Base-by-base conservation (phyloP, 2,329 filamentous ascomycete species). In the Stylonectria norvegica region DNA sequence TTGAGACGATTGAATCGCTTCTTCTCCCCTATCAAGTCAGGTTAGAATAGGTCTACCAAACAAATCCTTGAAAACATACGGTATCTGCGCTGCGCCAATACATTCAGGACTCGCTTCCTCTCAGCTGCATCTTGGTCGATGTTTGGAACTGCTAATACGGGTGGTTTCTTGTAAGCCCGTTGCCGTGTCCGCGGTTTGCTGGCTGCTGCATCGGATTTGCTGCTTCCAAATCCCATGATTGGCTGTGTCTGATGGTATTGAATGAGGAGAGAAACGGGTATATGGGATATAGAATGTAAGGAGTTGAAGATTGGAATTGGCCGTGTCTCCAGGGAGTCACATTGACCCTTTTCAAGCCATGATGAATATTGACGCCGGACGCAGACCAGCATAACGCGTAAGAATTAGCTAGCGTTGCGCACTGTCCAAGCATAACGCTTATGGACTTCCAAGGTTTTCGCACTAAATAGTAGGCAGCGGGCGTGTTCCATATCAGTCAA, bases 61-160 rank as follows among this genome's bases (percentile, higher is more conserved):
- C 12, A 11, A 7, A 14, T 8, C 5, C 18, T 5, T 5, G 4
- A 3, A 14, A 12, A 43, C 56, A 53, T 49, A 74, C 73, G 62
- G 40, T 78, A 79, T 61, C 75, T 64, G 32, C 75, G 65, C 45
- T 78, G 75, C 1, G 75, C 74, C 23, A 79, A 56, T 8, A 78
- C 70, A 39, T 77, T 78, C 16, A 78, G 47, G 1, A 76, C 63
- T 9, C 75, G 63, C 54, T 78, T 79, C 16, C 75, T 64, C 56
- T 78, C 74, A 3, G 67, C 61, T 2, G 74, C 70, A 58, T 78
- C 66, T 16, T 76, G 62, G 5, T 73, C 68, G 14, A 75, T 72
- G 34, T 72, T 55, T 5, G 73, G 73, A 5, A 76, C 64, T 1
- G 61, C 59, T 5, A 76, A 55, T 3, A 54, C n/a, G 5, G 65